Conservation (phyloP, 805 yeast species). For the Maudiozyma barnettii region DNA sequence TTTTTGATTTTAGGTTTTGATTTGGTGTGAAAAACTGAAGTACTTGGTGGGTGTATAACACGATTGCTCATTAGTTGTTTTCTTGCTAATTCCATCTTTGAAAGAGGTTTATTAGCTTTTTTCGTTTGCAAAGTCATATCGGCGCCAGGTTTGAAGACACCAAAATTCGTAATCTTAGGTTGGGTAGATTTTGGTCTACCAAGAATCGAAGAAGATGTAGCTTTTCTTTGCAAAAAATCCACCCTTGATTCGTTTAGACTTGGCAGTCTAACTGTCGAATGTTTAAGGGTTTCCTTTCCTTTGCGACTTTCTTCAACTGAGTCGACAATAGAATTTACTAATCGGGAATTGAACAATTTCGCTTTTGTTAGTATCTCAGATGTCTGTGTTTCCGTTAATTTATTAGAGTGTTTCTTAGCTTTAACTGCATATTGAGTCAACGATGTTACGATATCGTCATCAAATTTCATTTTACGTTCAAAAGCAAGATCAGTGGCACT, state of each 20-base stretch:
- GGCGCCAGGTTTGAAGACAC: slow-evolving; percentile 26
- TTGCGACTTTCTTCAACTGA: slow-evolving; percentile 34
- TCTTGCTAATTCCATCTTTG: slow-evolving; percentile 33
- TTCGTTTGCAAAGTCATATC: slow-evolving; percentile 16
- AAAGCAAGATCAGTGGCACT: slow-evolving; percentile 56
- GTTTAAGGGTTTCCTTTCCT: slow-evolving; percentile 15
- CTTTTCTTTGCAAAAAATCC: slow-evolving; percentile 27
- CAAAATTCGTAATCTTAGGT: slow-evolving; percentile 32
- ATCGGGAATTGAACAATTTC: slow-evolving; percentile 39
- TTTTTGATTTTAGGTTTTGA: slow-evolving; percentile 16
- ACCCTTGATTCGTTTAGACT: slow-evolving; percentile 20
- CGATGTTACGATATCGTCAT: slow-evolving; percentile 42
- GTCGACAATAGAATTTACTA: slow-evolving; percentile 45
- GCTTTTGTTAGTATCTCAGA: slow-evolving; percentile 55
- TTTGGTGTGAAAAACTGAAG: slow-evolving; percentile 40
- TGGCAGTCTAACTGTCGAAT: neutral
- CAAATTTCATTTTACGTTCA: slow-evolving; percentile 43
- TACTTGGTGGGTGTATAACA: slow-evolving; percentile 40
- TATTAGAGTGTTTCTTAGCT: slow-evolving; percentile 60
- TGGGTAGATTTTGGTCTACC: slow-evolving; percentile 27
- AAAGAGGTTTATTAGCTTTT: slow-evolving; percentile 23
- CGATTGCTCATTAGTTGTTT: slow-evolving; percentile 24
- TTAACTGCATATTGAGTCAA: slow-evolving; percentile 57
- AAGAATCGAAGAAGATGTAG: slow-evolving; percentile 21
- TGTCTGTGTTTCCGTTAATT: slow-evolving; percentile 57